A percentile compares a stretch with the other conserved stretches of the same genome.
Conservation (phyloP, 768 basidiomycete genomes). For the Psilocybe cyanescens region DNA sequence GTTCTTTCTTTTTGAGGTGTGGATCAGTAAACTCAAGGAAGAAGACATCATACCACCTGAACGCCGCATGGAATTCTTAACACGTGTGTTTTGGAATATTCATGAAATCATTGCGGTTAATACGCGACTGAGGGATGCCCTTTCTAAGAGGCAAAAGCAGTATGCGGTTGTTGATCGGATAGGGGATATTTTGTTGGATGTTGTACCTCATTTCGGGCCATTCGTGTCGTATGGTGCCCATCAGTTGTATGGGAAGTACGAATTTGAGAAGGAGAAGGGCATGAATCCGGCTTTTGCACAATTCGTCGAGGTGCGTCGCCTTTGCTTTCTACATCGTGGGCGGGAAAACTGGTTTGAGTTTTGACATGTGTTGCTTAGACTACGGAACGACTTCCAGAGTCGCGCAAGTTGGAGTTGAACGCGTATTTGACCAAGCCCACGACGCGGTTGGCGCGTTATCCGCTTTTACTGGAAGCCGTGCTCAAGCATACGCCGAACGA, state of each 20-base stretch:
- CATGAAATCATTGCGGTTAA: constrained; percentile 93
- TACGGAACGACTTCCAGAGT: constrained; percentile 92
- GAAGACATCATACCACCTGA: constrained; percentile 74
- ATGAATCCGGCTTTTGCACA: constrained; percentile 90
- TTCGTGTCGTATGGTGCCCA: constrained; percentile 97
- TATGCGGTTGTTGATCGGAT: constrained; percentile 92
- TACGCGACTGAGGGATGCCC: constrained; percentile 86
- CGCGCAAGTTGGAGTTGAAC: constrained; percentile 95
- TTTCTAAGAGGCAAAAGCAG: constrained; percentile 94
- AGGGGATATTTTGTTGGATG: constrained; percentile 88
- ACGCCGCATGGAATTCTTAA: constrained; percentile 82
- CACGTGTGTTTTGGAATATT: constrained; percentile 98
- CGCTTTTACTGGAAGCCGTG: constrained; percentile 89
- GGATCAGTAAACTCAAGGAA: constrained; percentile 87
- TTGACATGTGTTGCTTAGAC: constrained; percentile 45
- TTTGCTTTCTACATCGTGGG: not conserved
- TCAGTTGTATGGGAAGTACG: constrained; percentile 97
- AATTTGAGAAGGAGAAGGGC: constrained; percentile 98
- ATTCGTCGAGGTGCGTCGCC: constrained; percentile 85
- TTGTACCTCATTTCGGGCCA: constrained; percentile 85
- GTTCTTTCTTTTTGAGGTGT: constrained; percentile 54
- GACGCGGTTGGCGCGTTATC: constrained; percentile 96
- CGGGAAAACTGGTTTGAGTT: not conserved
- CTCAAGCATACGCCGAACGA: constrained; percentile 92
- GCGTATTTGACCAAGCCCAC: constrained; percentile 98